Percentiles rank a stretch among this genome's conserved stretches.
These are phyloP conservation scores for Colletotrichum musae DNA, from an alignment of 2,329 filamentous ascomycete species.

Conservation along the genomic window DNA sequence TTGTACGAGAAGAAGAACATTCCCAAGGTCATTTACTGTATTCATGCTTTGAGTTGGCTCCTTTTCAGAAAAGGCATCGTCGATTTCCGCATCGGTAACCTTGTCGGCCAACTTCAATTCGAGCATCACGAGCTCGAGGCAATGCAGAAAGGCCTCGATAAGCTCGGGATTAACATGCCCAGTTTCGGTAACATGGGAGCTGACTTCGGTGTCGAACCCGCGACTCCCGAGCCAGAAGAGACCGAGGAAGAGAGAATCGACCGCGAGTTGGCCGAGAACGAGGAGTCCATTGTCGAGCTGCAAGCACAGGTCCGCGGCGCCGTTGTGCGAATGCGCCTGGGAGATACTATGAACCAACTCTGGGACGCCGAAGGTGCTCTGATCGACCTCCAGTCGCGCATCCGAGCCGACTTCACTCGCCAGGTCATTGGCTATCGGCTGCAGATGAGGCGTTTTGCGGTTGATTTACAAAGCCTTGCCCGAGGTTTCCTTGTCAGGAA, in stretches of 20 bases:
- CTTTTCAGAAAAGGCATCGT: conserved; percentile 95
- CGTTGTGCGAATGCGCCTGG: conserved; percentile 81
- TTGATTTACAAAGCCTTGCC: conserved; percentile 82
- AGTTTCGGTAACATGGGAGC: conserved; percentile 98
- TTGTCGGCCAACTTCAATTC: conserved; percentile 96
- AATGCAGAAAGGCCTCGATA: conserved; percentile 96
- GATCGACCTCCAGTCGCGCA: conserved; percentile 85
- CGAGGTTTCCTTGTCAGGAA: conserved; percentile 82
- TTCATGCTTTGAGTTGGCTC: conserved; percentile 98
- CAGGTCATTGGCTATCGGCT: conserved; percentile 87
- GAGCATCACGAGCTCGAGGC: conserved; percentile 98
- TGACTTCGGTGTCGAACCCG: conserved; percentile 88
- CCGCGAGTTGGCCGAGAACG: conserved; percentile 84
- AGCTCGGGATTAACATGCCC: conserved; percentile 94
- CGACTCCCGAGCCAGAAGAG: conserved; percentile 82
- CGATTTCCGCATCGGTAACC: conserved; percentile 94
- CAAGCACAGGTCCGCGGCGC: conserved; percentile 91
- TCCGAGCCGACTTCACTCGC: conserved; percentile 89
- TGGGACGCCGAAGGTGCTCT: conserved; percentile 89
- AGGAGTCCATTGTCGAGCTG: conserved; percentile 80
- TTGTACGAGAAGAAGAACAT: conserved; percentile 99
- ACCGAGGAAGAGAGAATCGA: conserved; percentile 92
- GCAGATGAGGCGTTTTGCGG: conserved; percentile 85
- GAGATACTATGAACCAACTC: conserved; percentile 86
- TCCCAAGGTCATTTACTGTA: conserved; percentile 98